Percentiles rank a stretch among this genome's conserved stretches.
Evolutionary conservation across 1,284 basidiomycete genomes (phyloP).

Genomic region (Cystobasidium sp.): DNA sequence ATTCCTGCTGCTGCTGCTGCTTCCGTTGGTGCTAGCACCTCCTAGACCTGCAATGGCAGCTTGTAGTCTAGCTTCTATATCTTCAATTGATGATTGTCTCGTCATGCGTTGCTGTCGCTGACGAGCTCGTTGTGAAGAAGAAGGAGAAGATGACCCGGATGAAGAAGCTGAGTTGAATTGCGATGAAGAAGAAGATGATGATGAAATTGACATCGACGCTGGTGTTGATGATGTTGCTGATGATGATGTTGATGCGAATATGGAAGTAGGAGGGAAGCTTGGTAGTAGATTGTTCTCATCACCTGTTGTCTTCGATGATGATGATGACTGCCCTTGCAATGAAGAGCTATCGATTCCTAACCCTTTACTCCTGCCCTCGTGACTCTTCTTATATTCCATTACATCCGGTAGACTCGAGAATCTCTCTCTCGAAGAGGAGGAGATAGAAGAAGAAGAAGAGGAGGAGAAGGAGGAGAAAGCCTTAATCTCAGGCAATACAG

Average conservation of each 20-base stretch:
- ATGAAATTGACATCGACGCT: background rate
- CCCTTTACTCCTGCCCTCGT: background rate
- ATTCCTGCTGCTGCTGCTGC: background rate
- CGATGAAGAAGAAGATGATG: background rate
- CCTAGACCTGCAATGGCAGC: slow-evolving; percentile 8
- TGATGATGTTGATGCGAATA: background rate
- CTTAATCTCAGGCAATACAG: background rate
- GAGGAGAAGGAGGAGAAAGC: background rate
- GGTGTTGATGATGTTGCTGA: background rate
- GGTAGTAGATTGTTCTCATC: no score
- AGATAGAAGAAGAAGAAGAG: background rate
- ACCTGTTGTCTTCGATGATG: background rate
- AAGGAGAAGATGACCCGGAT: background rate
- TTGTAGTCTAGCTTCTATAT: slow-evolving; percentile 24
- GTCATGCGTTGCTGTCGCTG: no score
- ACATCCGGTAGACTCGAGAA: slow-evolving; percentile 22
- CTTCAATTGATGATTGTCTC: slow-evolving; percentile 10
- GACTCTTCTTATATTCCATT: background rate
- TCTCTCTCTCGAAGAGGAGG: background rate
- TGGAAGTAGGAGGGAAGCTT: background rate
- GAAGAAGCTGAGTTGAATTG: background rate
- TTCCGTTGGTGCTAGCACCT: background rate
- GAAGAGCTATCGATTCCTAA: slow-evolving; percentile 8
- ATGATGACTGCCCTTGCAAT: no score
- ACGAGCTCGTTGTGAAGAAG: background rate